phyloP scores from a whole-genome alignment of 1,284 basidiomycete genomes.

The Ganoderma lingzhi region DNA sequence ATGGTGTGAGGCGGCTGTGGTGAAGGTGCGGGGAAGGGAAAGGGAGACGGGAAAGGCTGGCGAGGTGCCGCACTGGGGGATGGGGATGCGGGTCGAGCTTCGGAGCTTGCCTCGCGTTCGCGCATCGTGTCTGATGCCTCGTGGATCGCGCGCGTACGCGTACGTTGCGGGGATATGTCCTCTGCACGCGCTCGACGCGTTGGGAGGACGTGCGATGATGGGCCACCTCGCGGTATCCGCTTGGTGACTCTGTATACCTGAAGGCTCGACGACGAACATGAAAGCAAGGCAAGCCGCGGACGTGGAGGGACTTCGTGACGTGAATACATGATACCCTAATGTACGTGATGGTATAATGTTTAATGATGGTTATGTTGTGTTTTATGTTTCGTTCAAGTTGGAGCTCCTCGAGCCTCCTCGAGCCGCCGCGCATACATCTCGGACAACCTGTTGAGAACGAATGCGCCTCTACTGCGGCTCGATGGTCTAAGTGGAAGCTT shows the following conservation, averaged over 20 bases:
- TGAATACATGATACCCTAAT: constrained; percentile 4
- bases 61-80: background rate
- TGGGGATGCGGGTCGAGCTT: background rate
- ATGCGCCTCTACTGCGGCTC: too few species aligned
- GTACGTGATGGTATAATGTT: background rate
- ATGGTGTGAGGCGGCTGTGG: background rate
- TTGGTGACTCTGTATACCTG: background rate
- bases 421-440: constrained; percentile 22
- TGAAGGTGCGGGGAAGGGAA: background rate
- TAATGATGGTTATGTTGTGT: background rate
- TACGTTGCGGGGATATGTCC: background rate
- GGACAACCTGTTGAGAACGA: constrained; percentile 29
- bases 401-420: constrained; percentile 42
- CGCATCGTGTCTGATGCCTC: background rate
- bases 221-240: background rate
- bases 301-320: background rate
- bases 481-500: too few species aligned
- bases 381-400: background rate
- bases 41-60: background rate
- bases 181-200: background rate
- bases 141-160: background rate
- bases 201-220: background rate
- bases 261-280: background rate
- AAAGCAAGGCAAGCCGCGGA: background rate
- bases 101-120: background rate